Conservation (phyloP, 441 rosid genomes). For the Gossypium lobatum region DNA sequence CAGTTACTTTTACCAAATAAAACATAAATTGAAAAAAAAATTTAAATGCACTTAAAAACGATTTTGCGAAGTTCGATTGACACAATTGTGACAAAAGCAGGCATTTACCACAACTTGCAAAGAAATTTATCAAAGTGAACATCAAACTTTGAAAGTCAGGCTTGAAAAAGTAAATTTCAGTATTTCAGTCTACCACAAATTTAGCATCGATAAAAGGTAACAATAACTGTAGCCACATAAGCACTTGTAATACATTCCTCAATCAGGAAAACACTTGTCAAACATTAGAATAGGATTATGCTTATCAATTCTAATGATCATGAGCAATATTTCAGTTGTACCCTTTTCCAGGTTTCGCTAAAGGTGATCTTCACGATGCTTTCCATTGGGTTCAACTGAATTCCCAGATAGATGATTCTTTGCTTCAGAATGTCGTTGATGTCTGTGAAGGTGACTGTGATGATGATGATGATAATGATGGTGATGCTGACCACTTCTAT, state of each 20-base stretch:
- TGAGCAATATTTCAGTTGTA: background rate
- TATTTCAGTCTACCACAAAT: background rate
- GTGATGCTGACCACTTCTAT: constrained; percentile 11
- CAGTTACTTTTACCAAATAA: too few relatives aligned
- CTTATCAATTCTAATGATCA: constrained; percentile 2
- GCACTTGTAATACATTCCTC: background rate
- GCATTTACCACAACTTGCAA: background rate
- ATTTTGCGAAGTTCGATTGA: too few relatives aligned
- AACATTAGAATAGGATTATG: background rate
- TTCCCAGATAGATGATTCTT: background rate
- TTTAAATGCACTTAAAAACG: too few relatives aligned
- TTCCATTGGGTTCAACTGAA: constrained; percentile 15
- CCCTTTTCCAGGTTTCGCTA: background rate
- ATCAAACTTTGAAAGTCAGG: background rate
- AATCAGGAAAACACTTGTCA: background rate
- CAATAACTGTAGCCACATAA: background rate
- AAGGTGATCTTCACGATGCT: constrained; percentile 8
- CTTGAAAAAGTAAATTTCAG: background rate
- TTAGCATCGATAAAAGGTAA: background rate
- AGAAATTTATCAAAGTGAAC: background rate
- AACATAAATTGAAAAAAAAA: too few relatives aligned
- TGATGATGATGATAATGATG: constrained; percentile 20
- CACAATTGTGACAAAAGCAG: too few relatives aligned
- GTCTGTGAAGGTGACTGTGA: constrained; percentile 21
- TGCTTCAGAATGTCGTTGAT: constrained; percentile 1